A percentile compares a stretch with the other conserved stretches of the same genome.
These are phyloP conservation scores for Picochlorum costavermella DNA, from an alignment of 139 green algal species.

Conservation along the genomic window DNA sequence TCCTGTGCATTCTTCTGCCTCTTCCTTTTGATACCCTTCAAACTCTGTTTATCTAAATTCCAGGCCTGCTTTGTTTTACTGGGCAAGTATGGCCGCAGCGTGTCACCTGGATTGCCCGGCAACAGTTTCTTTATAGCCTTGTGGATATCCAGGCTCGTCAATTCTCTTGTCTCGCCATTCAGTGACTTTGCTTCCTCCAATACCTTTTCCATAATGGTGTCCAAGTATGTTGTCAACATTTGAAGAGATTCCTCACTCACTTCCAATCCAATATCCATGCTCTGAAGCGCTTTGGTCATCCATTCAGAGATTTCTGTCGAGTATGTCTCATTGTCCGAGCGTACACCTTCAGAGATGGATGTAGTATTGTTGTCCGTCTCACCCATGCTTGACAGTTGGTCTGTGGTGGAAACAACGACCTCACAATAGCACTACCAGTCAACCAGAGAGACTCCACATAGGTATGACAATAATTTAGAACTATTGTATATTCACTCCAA, in stretches of 20 bases:
- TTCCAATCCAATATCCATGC: conserved; percentile 1
- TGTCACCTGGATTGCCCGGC: conserved; percentile 13
- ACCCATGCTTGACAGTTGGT: too few relatives aligned
- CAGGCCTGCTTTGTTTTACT: conserved; percentile 26
- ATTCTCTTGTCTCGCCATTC: neutral
- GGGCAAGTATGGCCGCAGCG: conserved; percentile 24
- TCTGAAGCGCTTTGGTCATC: neutral
- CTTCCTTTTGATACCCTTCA: conserved; percentile 31
- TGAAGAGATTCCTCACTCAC: conserved; percentile 1
- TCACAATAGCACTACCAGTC: too few relatives aligned
- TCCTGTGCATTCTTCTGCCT: conserved; percentile 10
- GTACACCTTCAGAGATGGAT: too few relatives aligned
- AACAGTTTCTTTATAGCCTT: conserved; percentile 28
- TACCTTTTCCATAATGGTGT: conserved; percentile 13
- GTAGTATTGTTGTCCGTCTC: too few relatives aligned
- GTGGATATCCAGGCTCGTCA: conserved; percentile 29
- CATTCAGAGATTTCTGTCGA: neutral
- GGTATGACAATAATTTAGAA: too few relatives aligned
- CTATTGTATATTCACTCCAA: too few relatives aligned
- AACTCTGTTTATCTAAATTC: conserved; percentile 32
- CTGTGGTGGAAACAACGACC: too few relatives aligned
- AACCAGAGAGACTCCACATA: too few relatives aligned
- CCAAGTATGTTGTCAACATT: conserved; percentile 9
- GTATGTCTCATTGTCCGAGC: too few relatives aligned
- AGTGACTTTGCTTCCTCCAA: conserved; percentile 18